Base-by-base conservation (phyloP, 1,139 yeast genomes). In the Spathaspora sp. region DNA sequence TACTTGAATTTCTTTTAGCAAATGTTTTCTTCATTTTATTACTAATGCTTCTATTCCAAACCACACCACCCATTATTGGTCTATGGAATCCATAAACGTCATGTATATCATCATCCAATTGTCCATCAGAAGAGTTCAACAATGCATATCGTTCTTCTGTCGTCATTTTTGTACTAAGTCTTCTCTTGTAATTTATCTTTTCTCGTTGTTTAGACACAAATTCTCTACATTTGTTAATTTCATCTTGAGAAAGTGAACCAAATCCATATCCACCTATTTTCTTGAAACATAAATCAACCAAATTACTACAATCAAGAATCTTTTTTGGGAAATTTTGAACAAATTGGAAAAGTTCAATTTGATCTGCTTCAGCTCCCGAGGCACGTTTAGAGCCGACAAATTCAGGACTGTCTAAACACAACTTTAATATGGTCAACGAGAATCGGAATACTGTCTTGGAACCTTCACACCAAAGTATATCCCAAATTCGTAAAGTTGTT, bases 401-500 rank as follows among this genome's bases (percentile, higher is more conserved):
- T 51, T 53, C 77, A 48, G 58, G 78, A 50, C 81, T 78, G 24
- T 89, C 89, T 53, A 89, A 89, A 49, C 93, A 78, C 54, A 85
- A 68, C 58, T 87, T 87, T 60, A 90, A 80, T n/a, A 93, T 79
- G 1, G 97, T 87, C 46, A 93, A 68, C 0, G 96, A 86, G 1
- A 89, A 79, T 48, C 96, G 80, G 67, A 91, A 93, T 15, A 93
- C 74, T 4, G 95, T 81, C 60, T 89, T 89, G 1, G 96, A 85
- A 18, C 90, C 97, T 62, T 93, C 98, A 59, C 86, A 89, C 74
- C 95, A 91, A 47, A 93, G 67, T 44, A 95, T 88, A 64, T 93
- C 99, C 99, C 99, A 93, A 0, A 93, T 85, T 47, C 98, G 70
- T 43, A 93, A 70, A 9, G 89, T 86, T 0, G 95, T 82, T 60